Evolutionary conservation across 2,329 filamentous ascomycete species (phyloP), one percentile per base, ranked within the genome.

Genomic region (Cyphellophora europaea): DNA sequence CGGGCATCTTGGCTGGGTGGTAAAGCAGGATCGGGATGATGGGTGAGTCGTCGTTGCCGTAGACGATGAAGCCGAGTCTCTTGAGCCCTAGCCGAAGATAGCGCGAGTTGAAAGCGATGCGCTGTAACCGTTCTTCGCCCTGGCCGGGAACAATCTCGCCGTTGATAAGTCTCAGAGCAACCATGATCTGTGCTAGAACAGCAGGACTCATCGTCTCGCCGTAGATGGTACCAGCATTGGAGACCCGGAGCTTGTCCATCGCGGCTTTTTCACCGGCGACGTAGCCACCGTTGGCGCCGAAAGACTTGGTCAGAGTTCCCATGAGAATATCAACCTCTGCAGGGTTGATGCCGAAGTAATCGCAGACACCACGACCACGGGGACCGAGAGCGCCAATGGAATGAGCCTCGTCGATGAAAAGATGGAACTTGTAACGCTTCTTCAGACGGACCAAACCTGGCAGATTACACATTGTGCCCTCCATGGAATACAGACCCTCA

Each of bases 401-500:
- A 67, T 98, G 91, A 21, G 91, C 91, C 63, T 98, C 91, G 52
- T 98, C 91, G 41, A 98, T 72, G 54, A 93, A 98, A 2, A 98
- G 74, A 55, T 86, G 75, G 65, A 94, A 98, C 68, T 94, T 96
- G 77, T 98, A 98, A 61, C 84, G 87, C 57, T 80, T 80, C 74
- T 94, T 95, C 47, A 98, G 71, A 33, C 71, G 74, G 39, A 98
- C 65, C 33, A 98, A 69, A 42, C 85, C 85, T 2, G 91, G 91
- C n/a, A 98, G 74, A 57, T 98, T 91, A 62, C 85, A 91, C 84
- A 98, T 93, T 47, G 88, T 95, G 32, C 91, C 91, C 65, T 98
- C 91, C 91, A 98, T 98, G 1, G 89, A 96, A 70, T 98, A 98
- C 13, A 98, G 73, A 49, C 91, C 91, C 59, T 98, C 91, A 23